Evolutionary conservation across 495 filamentous ascomycete species (phyloP).

Genomic region (Penicillium flavigenum): DNA sequence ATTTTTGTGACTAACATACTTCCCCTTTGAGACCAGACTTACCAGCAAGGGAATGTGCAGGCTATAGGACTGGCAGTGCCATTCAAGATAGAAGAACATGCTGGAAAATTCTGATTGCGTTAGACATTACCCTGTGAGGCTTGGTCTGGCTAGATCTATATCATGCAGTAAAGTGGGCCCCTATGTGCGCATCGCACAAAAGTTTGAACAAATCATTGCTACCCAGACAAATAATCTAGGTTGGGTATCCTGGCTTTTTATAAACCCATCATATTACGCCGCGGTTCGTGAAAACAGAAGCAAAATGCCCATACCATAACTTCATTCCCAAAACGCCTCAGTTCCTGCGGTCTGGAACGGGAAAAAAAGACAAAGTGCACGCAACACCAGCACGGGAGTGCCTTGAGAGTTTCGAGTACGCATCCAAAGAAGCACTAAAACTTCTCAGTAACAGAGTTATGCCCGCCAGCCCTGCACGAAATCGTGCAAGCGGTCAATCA

Average conservation of each 20-base stretch:
- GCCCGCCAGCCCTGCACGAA: constrained; percentile 87
- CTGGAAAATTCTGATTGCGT: neutral
- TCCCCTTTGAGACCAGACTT: neutral
- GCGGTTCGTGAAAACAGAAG: neutral
- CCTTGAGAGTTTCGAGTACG: neutral
- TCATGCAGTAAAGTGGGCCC: neutral
- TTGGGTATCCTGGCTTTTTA: constrained; percentile 10
- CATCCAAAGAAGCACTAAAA: neutral
- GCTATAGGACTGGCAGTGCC: neutral
- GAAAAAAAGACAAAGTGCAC: neutral
- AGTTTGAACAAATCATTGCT: neutral
- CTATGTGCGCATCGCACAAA: neutral
- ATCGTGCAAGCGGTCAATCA: constrained; percentile 93
- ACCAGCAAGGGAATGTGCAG: neutral
- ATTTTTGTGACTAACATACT: neutral
- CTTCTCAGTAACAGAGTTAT: constrained; percentile 33
- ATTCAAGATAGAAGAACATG: neutral
- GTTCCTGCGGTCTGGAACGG: neutral
- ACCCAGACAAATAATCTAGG: neutral
- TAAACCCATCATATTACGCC: constrained; percentile 3
- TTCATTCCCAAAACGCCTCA: neutral
- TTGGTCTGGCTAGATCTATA: neutral
- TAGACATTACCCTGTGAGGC: neutral
- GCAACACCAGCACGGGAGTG: neutral
- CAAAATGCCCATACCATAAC: neutral